Base-by-base conservation (phyloP, 495 filamentous ascomycete species). In the Aspergillus panamensis region DNA sequence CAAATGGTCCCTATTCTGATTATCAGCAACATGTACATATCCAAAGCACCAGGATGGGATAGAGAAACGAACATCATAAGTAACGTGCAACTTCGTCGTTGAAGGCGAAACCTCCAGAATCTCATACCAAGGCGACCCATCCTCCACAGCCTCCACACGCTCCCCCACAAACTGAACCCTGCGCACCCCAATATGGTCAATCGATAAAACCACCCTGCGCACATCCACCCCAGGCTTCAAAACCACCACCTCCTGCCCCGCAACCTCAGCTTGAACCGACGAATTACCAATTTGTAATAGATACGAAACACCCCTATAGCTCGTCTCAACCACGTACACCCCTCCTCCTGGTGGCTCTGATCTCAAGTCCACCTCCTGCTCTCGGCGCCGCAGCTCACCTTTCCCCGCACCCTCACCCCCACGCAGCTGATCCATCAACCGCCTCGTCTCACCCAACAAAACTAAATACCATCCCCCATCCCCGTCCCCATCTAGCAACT, bases 81-180 rank as follows among this genome's bases (percentile, higher is more conserved):
- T 50, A 19, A 62, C 50, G 17, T 50, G 1, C 33, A 45, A n/a
- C 32, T 51, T 42, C 12, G 19, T 10, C 39, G 6, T 13, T 17
- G 40, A 7, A 51, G 30, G 40, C 31, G 31, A 25, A n/a, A 37
- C 43, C 5, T 57, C 53, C 0, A 54, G 42, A 50, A 57, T 33
- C 49, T 58, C 43, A 16, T 58, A 58, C 60, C 54, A 62, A 19
- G 60, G 54, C 16, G 60, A 58, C 33, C 54, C 54, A 51, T 62
- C 54, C 30, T 13, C 8, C 8, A 12, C 6, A 12, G 32, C 32
- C 8, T 39, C 13, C 32, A 32, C 4, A 8, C 31, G 14, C 6
- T 39, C 16, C 0, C 21, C 50, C 14, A 52, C 12, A 20, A 52
- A 52, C 16, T 52, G 32, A 8, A 52, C n/a, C 6, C 16, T 5